These are phyloP conservation scores for Coelastrella sp. DNA, from an alignment of 139 green algal genomes.

Conservation along the genomic window DNA sequence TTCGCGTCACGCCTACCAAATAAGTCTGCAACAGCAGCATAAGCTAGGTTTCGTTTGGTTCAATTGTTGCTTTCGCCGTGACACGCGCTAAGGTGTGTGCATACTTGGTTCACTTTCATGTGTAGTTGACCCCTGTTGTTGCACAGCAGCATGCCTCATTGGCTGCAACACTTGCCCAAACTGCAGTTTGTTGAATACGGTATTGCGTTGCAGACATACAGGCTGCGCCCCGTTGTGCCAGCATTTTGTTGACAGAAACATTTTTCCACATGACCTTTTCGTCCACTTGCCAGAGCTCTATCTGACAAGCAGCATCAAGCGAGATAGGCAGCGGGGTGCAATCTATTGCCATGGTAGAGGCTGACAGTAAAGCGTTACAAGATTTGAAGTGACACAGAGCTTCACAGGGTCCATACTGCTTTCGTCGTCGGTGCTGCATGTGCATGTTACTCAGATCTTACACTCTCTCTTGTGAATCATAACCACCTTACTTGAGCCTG, in stretches of 20 bases:
- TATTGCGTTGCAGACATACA: not conserved
- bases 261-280: not conserved
- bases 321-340: too few species aligned
- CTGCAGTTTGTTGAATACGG: not conserved
- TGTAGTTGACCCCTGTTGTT: not conserved
- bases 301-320: too few species aligned
- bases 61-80: not conserved
- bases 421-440: too few species aligned
- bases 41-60: not conserved
- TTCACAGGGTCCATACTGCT: too few species aligned
- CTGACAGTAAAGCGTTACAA: too few species aligned
- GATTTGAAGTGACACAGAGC: too few species aligned
- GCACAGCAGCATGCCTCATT: slow-evolving; percentile 17
- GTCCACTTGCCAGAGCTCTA: not conserved
- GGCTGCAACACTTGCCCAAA: not conserved
- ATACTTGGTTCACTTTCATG: too few species aligned
- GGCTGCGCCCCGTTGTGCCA: not conserved
- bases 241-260: not conserved
- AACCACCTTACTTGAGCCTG: not conserved
- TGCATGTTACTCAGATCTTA: too few species aligned
- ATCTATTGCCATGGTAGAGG: too few species aligned
- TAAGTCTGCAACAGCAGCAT: not conserved
- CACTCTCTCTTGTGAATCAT: too few species aligned
- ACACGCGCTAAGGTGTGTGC: too few species aligned
- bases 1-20: not conserved